These are phyloP conservation scores for Botryobasidium botryosum DNA, from an alignment of 768 basidiomycete species.

Conservation along the genomic window DNA sequence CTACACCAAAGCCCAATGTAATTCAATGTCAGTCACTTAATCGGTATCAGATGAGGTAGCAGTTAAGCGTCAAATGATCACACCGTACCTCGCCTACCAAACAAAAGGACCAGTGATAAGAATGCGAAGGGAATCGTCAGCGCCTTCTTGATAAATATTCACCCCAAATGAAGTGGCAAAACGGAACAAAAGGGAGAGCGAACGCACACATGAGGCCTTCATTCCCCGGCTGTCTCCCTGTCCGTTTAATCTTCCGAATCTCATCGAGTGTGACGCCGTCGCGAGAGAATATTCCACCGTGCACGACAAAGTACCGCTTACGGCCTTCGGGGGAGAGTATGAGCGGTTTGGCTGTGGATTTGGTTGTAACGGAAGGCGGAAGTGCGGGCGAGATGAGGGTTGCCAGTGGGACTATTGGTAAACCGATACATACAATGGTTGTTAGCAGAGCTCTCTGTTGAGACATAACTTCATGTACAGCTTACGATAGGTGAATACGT, in stretches of 20 bases:
- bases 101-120: conserved; percentile 2
- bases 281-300: conserved; percentile 91
- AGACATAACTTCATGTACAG: too few relatives aligned
- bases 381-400: conserved; percentile 67
- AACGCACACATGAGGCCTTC: conserved; percentile 88
- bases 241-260: conserved; percentile 70
- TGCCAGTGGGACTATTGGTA: conserved; percentile 79
- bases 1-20: conserved; percentile 25
- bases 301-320: conserved; percentile 87
- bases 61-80: neutral
- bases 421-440: too few relatives aligned
- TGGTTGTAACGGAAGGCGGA: conserved; percentile 30
- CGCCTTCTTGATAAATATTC: neutral
- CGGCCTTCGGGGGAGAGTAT: conserved; percentile 71
- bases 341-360: conserved; percentile 22
- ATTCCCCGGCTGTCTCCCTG: conserved; percentile 82
- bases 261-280: conserved; percentile 92
- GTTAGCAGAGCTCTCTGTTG: neutral
- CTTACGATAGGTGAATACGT: conserved; percentile 81
- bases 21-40: too few relatives aligned
- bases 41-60: conserved; percentile 7
- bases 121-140: neutral
- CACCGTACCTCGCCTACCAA: conserved; percentile 42
- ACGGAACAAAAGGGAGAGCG: too few relatives aligned
- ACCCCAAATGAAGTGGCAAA: too few relatives aligned